Base-by-base conservation (phyloP, 2,329 filamentous ascomycete species). In the Thelonectria blattea region DNA sequence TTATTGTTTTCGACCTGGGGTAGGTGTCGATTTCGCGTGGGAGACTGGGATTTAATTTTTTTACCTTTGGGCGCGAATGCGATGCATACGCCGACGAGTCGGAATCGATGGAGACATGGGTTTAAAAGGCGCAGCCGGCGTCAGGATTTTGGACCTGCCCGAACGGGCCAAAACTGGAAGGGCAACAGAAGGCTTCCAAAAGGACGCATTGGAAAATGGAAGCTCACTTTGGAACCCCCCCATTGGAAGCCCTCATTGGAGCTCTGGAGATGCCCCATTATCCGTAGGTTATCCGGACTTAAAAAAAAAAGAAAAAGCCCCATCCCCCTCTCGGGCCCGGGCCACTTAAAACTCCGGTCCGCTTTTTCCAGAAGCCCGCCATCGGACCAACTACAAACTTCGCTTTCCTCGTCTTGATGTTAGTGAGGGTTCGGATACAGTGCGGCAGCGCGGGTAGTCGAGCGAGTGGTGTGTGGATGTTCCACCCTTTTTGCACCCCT, bases 291-390 rank as follows among this genome's bases (percentile, higher is more conserved):
- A n/a, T n/a, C n/a, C n/a, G n/a, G n/a, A 10, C 3, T 10, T 10
- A 10, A 5, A 7, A 34, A 34, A 34, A 34, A 24, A 24, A 7
- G 22, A n/a, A n/a, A n/a, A n/a, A n/a, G n/a, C n/a, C n/a, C n/a
- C n/a, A n/a, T n/a, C n/a, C n/a, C 22, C 4, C 22, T 7, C 22
- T 24, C 22, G 32, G 32, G 10, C 34, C 15, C 34, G 34, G 34
- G 34, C 34, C 34, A 37, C 34, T 50, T 53, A 53, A 49, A 50
- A 20, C 56, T 58, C 63, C 59, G 64, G 57, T 65, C 65, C 65
- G 63, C 59, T 68, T 68, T 65, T 69, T 69, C 65, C 56, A 68
- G 67, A 69, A 69, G 67, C 64, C 65, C 63, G 48, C 58, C 63
- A 63, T 68, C 61, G 62, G 55, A 51, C 42, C 43, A 50, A 57